A percentile compares a stretch with the other conserved stretches of the same genome.
Evolutionary conservation across 257 asterid species (phyloP).

Genomic region (Prunella vulgaris): DNA sequence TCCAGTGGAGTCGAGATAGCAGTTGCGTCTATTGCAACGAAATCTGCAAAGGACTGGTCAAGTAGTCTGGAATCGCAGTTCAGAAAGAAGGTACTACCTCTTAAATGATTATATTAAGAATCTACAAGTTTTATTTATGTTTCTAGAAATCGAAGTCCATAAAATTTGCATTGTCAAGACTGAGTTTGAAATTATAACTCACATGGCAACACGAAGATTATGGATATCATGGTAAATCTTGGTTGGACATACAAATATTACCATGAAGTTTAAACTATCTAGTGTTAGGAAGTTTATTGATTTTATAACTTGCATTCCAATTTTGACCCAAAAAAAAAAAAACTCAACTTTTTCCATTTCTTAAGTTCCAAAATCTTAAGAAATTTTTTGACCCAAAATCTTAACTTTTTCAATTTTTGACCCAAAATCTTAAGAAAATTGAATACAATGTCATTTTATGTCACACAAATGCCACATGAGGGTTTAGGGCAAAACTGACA

Average conservation of each 20-base stretch:
- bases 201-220: constrained; percentile 23
- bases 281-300: no score
- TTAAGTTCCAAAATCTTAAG: no score
- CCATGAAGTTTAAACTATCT: not conserved
- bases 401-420: no score
- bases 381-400: no score
- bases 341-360: no score
- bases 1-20: constrained; percentile 94
- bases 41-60: constrained; percentile 74
- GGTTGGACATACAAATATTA: not conserved
- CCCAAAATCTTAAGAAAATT: not conserved
- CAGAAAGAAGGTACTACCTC: constrained; percentile 59
- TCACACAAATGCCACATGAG: no score
- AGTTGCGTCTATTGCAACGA: constrained; percentile 54
- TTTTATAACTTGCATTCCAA: no score
- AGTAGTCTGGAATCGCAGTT: constrained; percentile 56
- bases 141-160: not conserved
- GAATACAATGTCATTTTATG: no score
- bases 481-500: no score
- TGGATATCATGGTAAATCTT: not conserved
- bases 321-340: no score
- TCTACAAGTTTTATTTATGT: not conserved
- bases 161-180: constrained; percentile 28
- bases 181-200: constrained; percentile 7
- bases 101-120: not conserved